Conservation (phyloP, 2,329 filamentous ascomycete species). For the Nigrospora osmanthi region DNA sequence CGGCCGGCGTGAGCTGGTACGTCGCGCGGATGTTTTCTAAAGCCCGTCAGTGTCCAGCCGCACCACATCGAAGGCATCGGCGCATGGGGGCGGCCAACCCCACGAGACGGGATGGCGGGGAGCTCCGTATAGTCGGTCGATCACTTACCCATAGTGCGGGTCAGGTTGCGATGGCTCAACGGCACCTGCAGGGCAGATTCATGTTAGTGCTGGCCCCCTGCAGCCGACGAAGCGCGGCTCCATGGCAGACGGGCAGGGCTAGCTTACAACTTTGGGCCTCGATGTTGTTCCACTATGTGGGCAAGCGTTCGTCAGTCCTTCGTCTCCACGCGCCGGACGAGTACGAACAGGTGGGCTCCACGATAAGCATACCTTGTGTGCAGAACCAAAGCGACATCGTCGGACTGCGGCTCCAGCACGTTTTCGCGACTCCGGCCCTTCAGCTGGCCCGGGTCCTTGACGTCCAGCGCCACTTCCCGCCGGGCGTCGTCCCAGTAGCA, state of each 20-base stretch:
- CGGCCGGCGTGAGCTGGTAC: conserved; percentile 61
- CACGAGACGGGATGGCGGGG: not conserved
- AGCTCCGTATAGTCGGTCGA: conserved; percentile 2
- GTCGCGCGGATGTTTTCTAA: conserved; percentile 69
- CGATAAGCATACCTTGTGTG: conserved; percentile 54
- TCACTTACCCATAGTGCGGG: conserved; percentile 64
- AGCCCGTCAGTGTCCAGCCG: not conserved
- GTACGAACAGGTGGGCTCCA: not conserved
- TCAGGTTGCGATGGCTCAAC: conserved; percentile 73
- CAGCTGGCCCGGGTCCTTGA: conserved; percentile 69
- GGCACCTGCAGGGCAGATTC: conserved; percentile 46
- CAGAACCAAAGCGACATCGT: conserved; percentile 73
- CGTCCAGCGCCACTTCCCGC: conserved; percentile 63
- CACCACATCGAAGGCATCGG: not conserved
- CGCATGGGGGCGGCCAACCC: conserved; percentile 1
- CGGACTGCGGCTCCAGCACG: conserved; percentile 48
- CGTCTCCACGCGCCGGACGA: not conserved
- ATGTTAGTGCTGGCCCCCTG: not conserved
- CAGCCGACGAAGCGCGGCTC: too few relatives aligned
- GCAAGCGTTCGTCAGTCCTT: conserved; percentile 12
- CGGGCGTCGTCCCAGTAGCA: conserved; percentile 66
- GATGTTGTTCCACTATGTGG: conserved; percentile 64
- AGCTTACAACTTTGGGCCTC: conserved; percentile 68
- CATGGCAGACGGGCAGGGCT: not conserved
- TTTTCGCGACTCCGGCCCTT: conserved; percentile 30